Conservation (phyloP, 2,329 filamentous ascomycete species). For the Diaporthe aspalathi region DNA sequence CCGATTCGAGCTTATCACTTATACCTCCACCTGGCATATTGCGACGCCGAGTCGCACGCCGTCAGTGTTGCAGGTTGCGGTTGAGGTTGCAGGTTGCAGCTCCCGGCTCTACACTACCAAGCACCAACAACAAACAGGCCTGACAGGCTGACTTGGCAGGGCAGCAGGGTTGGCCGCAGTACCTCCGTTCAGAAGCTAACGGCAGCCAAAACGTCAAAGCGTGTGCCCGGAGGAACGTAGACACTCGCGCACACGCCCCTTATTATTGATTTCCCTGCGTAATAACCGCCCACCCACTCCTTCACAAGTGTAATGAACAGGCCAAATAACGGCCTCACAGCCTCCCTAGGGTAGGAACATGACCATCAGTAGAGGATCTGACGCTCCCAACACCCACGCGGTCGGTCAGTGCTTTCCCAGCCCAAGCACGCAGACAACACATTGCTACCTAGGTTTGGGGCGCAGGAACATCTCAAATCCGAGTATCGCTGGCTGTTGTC, state of each 20-base stretch:
- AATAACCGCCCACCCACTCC: constrained; percentile 11
- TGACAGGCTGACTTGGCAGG: too few species aligned
- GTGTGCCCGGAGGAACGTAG: background rate
- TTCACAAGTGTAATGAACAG: background rate
- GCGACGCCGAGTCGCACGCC: constrained; percentile 13
- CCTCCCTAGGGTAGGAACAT: background rate
- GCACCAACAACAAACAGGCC: background rate
- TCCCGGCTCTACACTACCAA: too few species aligned
- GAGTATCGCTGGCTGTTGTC: background rate
- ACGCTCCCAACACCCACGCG: background rate
- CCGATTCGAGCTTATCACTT: constrained; percentile 24
- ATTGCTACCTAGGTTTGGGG: background rate
- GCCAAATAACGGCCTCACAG: background rate
- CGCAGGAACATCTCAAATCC: background rate
- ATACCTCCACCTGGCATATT: constrained; percentile 27
- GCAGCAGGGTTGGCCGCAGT: background rate
- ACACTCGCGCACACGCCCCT: background rate
- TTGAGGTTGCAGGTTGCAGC: too few species aligned
- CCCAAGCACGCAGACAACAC: background rate
- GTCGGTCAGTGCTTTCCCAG: background rate
- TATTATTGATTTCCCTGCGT: background rate
- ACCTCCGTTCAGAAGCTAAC: constrained; percentile 3
- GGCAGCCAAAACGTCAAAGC: constrained; percentile 17
- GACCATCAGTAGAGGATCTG: background rate
- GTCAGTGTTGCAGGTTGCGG: constrained; percentile 6